Base-by-base conservation (phyloP, 1,284 basidiomycete genomes). In the Tylopilus sp. region DNA sequence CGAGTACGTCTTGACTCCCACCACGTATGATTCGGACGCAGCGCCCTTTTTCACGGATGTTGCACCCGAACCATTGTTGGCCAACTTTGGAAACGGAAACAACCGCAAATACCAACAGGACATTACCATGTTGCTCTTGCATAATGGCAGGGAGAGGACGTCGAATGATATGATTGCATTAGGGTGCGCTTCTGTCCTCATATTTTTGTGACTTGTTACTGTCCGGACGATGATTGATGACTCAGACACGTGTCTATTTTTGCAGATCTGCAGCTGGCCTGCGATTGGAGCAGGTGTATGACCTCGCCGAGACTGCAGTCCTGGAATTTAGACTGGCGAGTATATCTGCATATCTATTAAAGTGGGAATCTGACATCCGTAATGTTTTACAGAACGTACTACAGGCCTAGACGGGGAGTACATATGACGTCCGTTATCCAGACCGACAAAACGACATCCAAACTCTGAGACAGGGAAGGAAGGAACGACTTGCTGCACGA, bases 41-140 rank as follows among this genome's bases (percentile, higher is more conserved):
- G 57, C 65, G 7, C 64, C 63, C 16, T 63, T 55, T 18, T 67
- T 68, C 6, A 52, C 53, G 29, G 71, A 71, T 18, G 53, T 67
- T 38, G 72, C 75, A 8, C 77, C 79, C 0, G 71, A 75, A 53
- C 77, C 75, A 18, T 53, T 78, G 63, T 54, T 80, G 36, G 67
- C 74, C 12, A 78, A 76, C 68, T 74, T 79, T 53, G 77, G 73
- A 12, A 65, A 67, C 13, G 72, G 78, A 22, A 70, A 57, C 62
- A 65, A 64, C 29, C 59, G 69, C 0, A 64, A 66, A 60, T 79
- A 78, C 60, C 67, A 76, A 54, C 71, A 67, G 39, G 77, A 80
- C 57, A 4, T 80, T 47, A 67, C 64, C 52, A 77, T 79, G 77
- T 71, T 69, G 70, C 22, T 72, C 16, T 5, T 70, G 24, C 63